A percentile compares a stretch with the other conserved stretches of the same genome.
Evolutionary conservation across 129 eudicot species (phyloP).

Genomic region (Artemisia tridentata): DNA sequence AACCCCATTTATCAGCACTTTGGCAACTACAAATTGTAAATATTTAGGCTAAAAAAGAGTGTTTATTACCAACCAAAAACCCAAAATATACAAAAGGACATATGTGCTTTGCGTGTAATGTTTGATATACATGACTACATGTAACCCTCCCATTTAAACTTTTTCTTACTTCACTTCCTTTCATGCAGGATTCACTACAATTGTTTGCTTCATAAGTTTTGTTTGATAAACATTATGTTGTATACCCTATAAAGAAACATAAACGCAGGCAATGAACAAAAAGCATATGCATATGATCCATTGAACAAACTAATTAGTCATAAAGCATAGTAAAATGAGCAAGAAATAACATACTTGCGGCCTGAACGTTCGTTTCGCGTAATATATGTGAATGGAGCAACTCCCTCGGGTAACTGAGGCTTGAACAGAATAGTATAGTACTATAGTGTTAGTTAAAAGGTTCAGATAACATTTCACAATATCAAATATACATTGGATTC

Average conservation of each 20-base stretch:
- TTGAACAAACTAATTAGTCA: background rate
- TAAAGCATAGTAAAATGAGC: constrained; percentile 1
- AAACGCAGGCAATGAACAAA: constrained; percentile 4
- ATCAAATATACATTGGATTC: constrained; percentile 20
- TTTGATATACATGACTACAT: too few species aligned
- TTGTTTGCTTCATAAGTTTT: background rate
- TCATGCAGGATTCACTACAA: background rate
- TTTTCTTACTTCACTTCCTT: too few species aligned
- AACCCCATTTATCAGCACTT: background rate
- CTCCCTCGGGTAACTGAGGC: constrained; percentile 47
- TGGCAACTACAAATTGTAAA: background rate
- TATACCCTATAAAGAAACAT: constrained; percentile 1
- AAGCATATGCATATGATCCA: constrained; percentile 6
- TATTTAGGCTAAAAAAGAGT: background rate
- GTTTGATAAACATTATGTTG: background rate
- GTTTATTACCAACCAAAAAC: background rate
- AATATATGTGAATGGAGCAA: constrained; percentile 52
- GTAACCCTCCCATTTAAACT: too few species aligned
- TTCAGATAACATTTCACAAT: constrained; percentile 7
- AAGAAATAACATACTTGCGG: constrained; percentile 51
- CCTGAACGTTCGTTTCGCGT: constrained; percentile 62
- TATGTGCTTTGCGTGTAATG: too few species aligned
- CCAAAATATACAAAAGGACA: background rate
- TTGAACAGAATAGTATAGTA: constrained; percentile 28
- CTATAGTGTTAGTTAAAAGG: constrained; percentile 23